Conservation (phyloP, 805 yeast genomes). For the Danielozyma ontarioensis region DNA sequence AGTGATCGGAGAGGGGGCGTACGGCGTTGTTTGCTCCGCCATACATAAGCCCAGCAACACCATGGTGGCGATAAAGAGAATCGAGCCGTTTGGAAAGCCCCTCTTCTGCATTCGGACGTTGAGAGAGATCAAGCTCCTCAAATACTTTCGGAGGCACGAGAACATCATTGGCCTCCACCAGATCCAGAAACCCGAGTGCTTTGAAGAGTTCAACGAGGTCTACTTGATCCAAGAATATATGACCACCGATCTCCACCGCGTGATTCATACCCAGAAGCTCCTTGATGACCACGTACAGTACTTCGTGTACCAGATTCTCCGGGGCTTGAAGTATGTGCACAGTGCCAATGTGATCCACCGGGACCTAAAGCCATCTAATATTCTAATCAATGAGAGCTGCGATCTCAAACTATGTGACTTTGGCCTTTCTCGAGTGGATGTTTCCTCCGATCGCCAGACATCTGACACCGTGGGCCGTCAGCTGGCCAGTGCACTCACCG, state of each 20-base stretch:
- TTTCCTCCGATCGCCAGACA: conserved; percentile 34
- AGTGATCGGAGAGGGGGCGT: conserved; percentile 76
- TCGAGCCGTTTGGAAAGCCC: conserved; percentile 63
- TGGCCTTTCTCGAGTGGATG: conserved; percentile 56
- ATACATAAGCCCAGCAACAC: conserved; percentile 54
- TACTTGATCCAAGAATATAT: conserved; percentile 72
- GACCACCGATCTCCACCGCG: conserved; percentile 69
- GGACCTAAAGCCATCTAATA: conserved; percentile 72
- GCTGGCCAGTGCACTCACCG: conserved; percentile 51
- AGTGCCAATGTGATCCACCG: conserved; percentile 71
- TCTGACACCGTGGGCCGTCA: conserved; percentile 8
- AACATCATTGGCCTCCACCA: conserved; percentile 65
- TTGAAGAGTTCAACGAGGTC: conserved; percentile 62
- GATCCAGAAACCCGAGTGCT: conserved; percentile 57
- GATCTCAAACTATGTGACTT: conserved; percentile 76
- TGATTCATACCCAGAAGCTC: conserved; percentile 51
- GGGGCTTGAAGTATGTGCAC: conserved; percentile 69
- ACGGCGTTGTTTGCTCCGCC: conserved; percentile 74
- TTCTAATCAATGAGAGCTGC: conserved; percentile 63
- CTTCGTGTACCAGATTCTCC: conserved; percentile 62
- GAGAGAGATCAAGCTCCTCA: conserved; percentile 62
- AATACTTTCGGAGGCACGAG: conserved; percentile 63
- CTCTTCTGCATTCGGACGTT: conserved; percentile 66
- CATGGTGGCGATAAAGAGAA: conserved; percentile 72
- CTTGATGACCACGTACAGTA: conserved; percentile 68